Percentiles rank a stretch among this genome's conserved stretches.
These are phyloP conservation scores for Wickerhamiella musiphila DNA, from an alignment of 805 yeast species.

Conservation along the genomic window DNA sequence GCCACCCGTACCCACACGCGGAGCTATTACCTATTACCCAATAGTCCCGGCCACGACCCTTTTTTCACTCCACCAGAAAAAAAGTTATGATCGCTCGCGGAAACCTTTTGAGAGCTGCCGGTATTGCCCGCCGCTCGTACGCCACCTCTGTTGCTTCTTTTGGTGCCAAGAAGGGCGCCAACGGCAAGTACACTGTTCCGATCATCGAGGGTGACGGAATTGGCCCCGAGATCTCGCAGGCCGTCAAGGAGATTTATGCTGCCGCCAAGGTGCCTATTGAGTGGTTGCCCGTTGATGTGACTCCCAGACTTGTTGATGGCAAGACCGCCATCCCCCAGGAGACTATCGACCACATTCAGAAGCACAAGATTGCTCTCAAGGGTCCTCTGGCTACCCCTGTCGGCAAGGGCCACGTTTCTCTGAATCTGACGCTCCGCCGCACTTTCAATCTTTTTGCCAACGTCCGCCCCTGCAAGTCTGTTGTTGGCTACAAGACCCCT, in stretches of 20 bases:
- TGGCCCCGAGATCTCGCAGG: constrained; percentile 86
- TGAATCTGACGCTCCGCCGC: constrained; percentile 94
- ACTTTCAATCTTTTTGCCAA: constrained; percentile 92
- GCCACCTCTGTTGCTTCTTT: constrained; percentile 25
- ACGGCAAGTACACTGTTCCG: constrained; percentile 81
- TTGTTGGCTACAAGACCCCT: constrained; percentile 86
- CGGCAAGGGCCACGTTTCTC: constrained; percentile 95
- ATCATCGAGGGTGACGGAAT: constrained; percentile 98
- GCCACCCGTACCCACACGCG: too few species aligned
- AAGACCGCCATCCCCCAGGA: constrained; percentile 83
- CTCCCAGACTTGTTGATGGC: constrained; percentile 82
- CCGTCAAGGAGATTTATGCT: constrained; percentile 80
- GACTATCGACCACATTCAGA: constrained; percentile 85
- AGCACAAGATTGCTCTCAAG: constrained; percentile 85
- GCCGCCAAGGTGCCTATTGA: constrained; percentile 94
- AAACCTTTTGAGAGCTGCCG: neutral
- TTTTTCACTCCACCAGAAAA: neutral
- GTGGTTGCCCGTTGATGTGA: constrained; percentile 95
- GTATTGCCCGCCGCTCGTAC: constrained; percentile 11
- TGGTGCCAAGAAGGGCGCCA: constrained; percentile 25
- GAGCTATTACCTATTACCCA: too few species aligned
- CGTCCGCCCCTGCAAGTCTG: constrained; percentile 90
- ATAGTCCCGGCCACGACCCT: too few species aligned
- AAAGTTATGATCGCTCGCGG: constrained; percentile 1
- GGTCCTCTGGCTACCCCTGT: constrained; percentile 98